Base-by-base conservation (phyloP, 1,284 basidiomycete genomes). In the Afroboletus lepidellus region DNA sequence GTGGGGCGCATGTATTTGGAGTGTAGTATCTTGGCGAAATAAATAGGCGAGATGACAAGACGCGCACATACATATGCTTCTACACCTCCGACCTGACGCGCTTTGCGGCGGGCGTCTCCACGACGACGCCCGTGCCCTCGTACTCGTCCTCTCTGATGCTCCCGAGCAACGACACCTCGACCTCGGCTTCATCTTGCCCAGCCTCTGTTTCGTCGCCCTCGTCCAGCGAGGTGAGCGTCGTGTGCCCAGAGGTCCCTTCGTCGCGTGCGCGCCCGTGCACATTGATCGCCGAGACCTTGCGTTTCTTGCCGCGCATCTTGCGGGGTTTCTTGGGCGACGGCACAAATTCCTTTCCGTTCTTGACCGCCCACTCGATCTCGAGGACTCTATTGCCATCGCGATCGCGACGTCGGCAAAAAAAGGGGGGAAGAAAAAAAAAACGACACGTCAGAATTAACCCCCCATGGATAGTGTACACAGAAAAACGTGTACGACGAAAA, bases 281-380 rank as follows among this genome's bases (percentile, higher is more conserved):
- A 32, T 64, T 49, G 34, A 59, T 51, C 41, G 53, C 44, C 15
- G 53, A 61, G n/a, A 68, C 57, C 45, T 70, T 71, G 56, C 57
- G 60, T 42, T 71, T 75, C 63, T 70, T 74, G 41, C 67, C 55
- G 48, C 63, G 65, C 29, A 63, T 47, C 50, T 74, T 76, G 55
- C 63, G 75, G 33, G 66, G 63, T 49, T 74, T 76, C 70, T 80
- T 85, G n/a, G 84, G 84, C 20, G 83, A 81, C n/a, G 81, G 81
- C 30, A 81, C 69, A 56, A 83, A 86, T 39, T 77, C 71, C 55
- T 71, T 77, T 53, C 77, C 70, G 58, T 86, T 78, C 69, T 81
- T 81, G 63, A 85, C 77, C 2, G 85, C 76, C 79, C 80, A 85
- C 65, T 87, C 85, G 61, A 87, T 83, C 67, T 87, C 84, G 69